These are phyloP conservation scores for Sporothrix inflata DNA, from an alignment of 2,329 filamentous ascomycete genomes.

Conservation along the genomic window DNA sequence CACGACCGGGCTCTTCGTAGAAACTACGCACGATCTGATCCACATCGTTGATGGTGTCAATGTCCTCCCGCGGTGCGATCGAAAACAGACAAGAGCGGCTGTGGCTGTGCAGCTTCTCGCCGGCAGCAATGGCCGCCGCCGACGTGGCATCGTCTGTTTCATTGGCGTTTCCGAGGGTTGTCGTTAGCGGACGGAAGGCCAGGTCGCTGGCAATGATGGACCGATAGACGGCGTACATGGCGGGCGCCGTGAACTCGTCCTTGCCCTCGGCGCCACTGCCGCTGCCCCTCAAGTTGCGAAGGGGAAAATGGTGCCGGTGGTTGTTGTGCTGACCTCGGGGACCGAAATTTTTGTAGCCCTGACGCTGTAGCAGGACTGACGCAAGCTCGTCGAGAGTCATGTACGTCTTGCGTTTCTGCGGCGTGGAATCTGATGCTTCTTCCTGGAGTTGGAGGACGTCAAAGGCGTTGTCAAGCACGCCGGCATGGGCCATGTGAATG, in stretches of 20 bases:
- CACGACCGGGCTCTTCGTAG: conserved; percentile 45
- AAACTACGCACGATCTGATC: conserved; percentile 58
- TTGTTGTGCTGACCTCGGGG: neutral
- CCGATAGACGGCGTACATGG: conserved; percentile 71
- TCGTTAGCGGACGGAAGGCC: conserved; percentile 57
- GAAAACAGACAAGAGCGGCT: conserved; percentile 63
- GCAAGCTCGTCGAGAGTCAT: conserved; percentile 57
- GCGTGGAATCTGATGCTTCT: neutral
- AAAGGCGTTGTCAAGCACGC: conserved; percentile 52
- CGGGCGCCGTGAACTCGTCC: conserved; percentile 49
- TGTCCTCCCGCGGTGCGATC: conserved; percentile 60
- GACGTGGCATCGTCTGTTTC: conserved; percentile 12
- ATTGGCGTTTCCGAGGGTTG: conserved; percentile 43
- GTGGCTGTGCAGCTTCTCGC: conserved; percentile 32
- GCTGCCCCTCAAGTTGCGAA: conserved; percentile 33
- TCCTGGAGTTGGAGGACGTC: conserved; percentile 39
- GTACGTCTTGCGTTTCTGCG: conserved; percentile 34
- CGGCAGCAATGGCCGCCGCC: conserved; percentile 37
- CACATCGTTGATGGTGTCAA: conserved; percentile 55
- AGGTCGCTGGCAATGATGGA: conserved; percentile 63
- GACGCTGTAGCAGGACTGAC: conserved; percentile 44
- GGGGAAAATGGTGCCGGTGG: neutral
- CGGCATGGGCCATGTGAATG: conserved; percentile 54
- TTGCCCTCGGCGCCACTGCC: conserved; percentile 41
- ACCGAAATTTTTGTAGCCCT: conserved; percentile 10